These are phyloP conservation scores for Fraxinus greggii DNA, from an alignment of 305 asterid genomes.

Conservation along the genomic window DNA sequence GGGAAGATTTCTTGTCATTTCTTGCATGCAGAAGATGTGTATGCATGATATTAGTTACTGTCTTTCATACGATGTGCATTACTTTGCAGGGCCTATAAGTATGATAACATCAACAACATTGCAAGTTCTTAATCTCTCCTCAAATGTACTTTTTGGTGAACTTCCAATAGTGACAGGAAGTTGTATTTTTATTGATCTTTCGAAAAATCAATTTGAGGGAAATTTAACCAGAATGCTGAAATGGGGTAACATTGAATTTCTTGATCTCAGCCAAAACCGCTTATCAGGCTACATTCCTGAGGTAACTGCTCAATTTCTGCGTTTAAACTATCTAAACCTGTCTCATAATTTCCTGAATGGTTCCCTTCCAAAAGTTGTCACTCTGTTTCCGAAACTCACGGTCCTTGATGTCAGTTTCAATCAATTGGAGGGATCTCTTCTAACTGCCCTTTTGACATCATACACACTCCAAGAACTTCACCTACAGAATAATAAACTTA, in stretches of 20 bases:
- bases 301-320: conserved; percentile 75
- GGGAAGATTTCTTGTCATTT: not conserved
- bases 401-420: conserved; percentile 85
- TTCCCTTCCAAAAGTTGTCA: conserved; percentile 60
- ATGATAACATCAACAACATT: conserved; percentile 85
- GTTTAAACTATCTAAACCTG: conserved; percentile 71
- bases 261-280: conserved; percentile 82
- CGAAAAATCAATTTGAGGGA: conserved; percentile 74
- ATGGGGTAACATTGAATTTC: conserved; percentile 83
- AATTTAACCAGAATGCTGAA: conserved; percentile 61
- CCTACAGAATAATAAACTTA: conserved; percentile 59
- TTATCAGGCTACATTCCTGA: conserved; percentile 73
- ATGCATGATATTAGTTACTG: not conserved
- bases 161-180: conserved; percentile 83
- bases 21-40: not conserved
- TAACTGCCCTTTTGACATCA: conserved; percentile 49
- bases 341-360: conserved; percentile 65
- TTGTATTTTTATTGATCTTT: conserved; percentile 68
- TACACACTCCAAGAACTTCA: conserved; percentile 71
- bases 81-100: conserved; percentile 59
- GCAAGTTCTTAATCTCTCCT: conserved; percentile 67
- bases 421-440: conserved; percentile 61
- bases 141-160: conserved; percentile 77
- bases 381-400: conserved; percentile 61
- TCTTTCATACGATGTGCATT: conserved; percentile 12